Evolutionary conservation across 2,329 filamentous ascomycete species (phyloP).

Genomic region (Botryotinia calthae): DNA sequence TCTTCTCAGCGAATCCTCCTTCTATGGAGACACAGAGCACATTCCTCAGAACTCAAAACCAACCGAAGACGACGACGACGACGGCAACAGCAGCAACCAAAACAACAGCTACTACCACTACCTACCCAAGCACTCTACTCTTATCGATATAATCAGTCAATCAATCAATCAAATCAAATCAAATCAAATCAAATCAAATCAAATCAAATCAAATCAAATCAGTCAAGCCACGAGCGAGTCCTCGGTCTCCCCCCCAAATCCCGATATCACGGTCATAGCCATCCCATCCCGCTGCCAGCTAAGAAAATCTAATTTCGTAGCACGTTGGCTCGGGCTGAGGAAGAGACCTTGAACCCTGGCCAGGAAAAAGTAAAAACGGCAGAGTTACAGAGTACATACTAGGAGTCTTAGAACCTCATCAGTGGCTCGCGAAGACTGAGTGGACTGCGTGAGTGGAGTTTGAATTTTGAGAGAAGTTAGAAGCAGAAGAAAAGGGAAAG

Average conservation of each 20-base stretch:
- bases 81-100: background rate
- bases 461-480: background rate
- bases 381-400: background rate
- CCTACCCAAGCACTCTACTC: background rate
- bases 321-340: slow-evolving; percentile 1
- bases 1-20: background rate
- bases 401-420: background rate
- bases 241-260: background rate
- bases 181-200: background rate
- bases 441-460: background rate
- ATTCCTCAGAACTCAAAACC: background rate
- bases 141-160: slow-evolving; percentile 3
- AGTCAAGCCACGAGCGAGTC: background rate
- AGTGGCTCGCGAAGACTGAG: background rate
- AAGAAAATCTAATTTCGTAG: slow-evolving; percentile 1
- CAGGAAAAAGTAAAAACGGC: background rate
- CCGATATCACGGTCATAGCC: slow-evolving; percentile 13
- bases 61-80: background rate
- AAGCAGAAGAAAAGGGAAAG: background rate
- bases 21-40: background rate
- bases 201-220: too few relatives aligned
- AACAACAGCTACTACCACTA: background rate
- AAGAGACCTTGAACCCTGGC: slow-evolving; percentile 9
- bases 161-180: background rate
- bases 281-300: background rate